Conservation (phyloP, 192 early-diverging fungal species). For the Backusella morwellensis region DNA sequence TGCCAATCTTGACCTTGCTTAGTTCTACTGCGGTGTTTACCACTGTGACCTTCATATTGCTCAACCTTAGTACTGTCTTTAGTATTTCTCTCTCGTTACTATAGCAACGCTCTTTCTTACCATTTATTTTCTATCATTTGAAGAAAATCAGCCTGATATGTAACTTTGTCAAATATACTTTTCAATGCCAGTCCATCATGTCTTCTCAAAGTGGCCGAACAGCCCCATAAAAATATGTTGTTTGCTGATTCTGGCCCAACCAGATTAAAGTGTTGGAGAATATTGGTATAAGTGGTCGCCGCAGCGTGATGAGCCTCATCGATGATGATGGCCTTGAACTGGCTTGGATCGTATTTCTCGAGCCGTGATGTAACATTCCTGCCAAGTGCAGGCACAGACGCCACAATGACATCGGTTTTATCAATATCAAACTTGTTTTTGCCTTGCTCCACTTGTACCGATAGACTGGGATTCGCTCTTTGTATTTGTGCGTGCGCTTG, state of each 20-base stretch:
- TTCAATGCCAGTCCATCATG: conserved; percentile 76
- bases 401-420: conserved; percentile 71
- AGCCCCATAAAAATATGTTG: conserved; percentile 84
- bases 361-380: conserved; percentile 46
- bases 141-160: conserved; percentile 69
- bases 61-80: conserved; percentile 45
- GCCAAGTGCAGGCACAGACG: conserved; percentile 77
- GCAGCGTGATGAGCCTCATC: conserved; percentile 94
- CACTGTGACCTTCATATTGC: conserved; percentile 59
- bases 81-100: not conserved
- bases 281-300: conserved; percentile 67
- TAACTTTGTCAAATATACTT: conserved; percentile 73
- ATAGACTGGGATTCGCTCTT: conserved; percentile 52
- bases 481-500: conserved; percentile 77
- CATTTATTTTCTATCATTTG: conserved; percentile 85
- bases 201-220: conserved; percentile 85
- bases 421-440: conserved; percentile 47
- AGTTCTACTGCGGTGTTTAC: conserved; percentile 62
- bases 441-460: conserved; percentile 70
- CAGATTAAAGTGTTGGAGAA: conserved; percentile 71
- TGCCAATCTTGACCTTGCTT: conserved; percentile 41
- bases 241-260: conserved; percentile 30
- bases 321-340: conserved; percentile 89
- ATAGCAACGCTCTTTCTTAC: conserved; percentile 30
- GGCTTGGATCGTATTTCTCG: conserved; percentile 61